A percentile compares a stretch with the other conserved stretches of the same genome.
Evolutionary conservation across 2,329 filamentous ascomycete genomes (phyloP).

Genomic region (Aureobasidium sp.): DNA sequence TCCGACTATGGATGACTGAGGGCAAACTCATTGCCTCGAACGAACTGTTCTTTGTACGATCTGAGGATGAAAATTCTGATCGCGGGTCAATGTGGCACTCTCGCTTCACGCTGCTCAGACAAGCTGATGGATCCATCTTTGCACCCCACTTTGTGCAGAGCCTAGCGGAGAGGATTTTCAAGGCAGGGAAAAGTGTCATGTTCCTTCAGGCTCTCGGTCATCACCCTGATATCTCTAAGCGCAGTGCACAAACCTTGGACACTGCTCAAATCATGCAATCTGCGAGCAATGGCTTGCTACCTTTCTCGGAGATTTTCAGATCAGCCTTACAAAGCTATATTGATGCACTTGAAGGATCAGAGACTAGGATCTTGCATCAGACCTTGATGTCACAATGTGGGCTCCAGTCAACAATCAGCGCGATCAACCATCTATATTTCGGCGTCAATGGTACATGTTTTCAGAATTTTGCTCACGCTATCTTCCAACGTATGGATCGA

Average conservation of each 20-base stretch:
- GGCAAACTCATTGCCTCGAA: constrained; percentile 56
- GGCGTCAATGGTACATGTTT: constrained; percentile 65
- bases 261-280: neutral
- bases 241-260: neutral
- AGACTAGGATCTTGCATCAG: constrained; percentile 57
- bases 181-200: constrained; percentile 79
- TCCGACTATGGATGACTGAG: constrained; percentile 76
- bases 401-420: constrained; percentile 56
- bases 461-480: constrained; percentile 55
- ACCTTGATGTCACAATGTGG: constrained; percentile 64
- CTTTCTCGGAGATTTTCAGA: constrained; percentile 69
- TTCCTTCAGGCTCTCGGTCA: constrained; percentile 68
- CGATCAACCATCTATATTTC: constrained; percentile 67
- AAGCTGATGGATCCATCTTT: constrained; percentile 53
- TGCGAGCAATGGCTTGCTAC: constrained; percentile 26
- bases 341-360: constrained; percentile 62
- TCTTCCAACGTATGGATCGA: constrained; percentile 69
- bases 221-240: constrained; percentile 8
- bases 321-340: constrained; percentile 70
- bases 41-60: constrained; percentile 70
- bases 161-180: constrained; percentile 67
- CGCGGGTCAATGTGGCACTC: constrained; percentile 66
- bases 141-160: constrained; percentile 69
- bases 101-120: constrained; percentile 60
- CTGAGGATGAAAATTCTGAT: constrained; percentile 50